phyloP scores from a whole-genome alignment of 768 basidiomycete genomes.

The Hysterangium stoloniferum region DNA sequence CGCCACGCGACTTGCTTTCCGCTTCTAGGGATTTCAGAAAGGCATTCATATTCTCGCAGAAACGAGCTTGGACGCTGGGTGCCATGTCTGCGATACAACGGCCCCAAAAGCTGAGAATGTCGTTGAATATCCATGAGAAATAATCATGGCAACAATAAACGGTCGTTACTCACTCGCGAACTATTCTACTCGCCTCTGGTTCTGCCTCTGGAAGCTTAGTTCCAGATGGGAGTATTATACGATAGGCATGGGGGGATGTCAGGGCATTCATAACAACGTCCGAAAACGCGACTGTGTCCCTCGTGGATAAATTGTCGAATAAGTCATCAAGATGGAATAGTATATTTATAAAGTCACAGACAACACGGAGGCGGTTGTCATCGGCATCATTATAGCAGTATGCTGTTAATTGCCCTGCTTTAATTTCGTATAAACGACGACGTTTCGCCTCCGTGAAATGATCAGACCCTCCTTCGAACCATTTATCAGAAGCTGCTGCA shows the following conservation, averaged over 20 bases:
- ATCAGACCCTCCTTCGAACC: conserved; percentile 43
- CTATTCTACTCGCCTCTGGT: conserved; percentile 22
- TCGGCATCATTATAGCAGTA: conserved; percentile 53
- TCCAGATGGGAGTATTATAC: conserved; percentile 12
- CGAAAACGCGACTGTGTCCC: conserved; percentile 16
- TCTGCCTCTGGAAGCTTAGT: conserved; percentile 23
- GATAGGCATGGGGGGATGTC: conserved; percentile 20
- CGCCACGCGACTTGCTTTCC: conserved; percentile 36
- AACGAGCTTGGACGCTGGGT: conserved; percentile 30
- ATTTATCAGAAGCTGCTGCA: conserved; percentile 39
- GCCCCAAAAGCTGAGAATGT: conserved; percentile 31
- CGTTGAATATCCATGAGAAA: neutral
- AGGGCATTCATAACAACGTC: conserved; percentile 25
- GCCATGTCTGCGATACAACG: conserved; percentile 32
- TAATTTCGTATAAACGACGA: conserved; percentile 41
- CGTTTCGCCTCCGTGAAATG: conserved; percentile 27
- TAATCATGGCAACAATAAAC: neutral
- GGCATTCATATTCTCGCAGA: conserved; percentile 33
- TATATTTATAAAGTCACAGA: conserved; percentile 57
- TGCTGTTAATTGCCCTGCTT: conserved; percentile 60
- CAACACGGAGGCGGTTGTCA: conserved; percentile 49
- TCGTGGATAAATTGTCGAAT: conserved; percentile 23
- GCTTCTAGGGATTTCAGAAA: conserved; percentile 38
- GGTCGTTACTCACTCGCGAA: conserved; percentile 26
- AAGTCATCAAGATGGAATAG: conserved; percentile 37